Evolutionary conservation across 1,139 yeast species (phyloP).

Genomic region (Zhuliangozyma blackwelliae): DNA sequence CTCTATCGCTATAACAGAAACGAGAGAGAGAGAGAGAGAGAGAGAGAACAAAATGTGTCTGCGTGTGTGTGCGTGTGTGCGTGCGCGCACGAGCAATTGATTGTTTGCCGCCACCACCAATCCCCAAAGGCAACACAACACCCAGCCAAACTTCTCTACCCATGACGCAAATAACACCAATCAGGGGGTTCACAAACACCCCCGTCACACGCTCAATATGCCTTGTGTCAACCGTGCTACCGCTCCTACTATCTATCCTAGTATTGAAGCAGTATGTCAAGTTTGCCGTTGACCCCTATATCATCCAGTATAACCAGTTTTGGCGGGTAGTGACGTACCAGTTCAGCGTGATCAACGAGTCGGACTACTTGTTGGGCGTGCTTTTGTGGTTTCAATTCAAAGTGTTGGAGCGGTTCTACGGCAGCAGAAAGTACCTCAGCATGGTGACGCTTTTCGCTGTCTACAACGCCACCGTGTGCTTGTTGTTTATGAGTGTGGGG

Average conservation of each 20-base stretch:
- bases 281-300: conserved; percentile 53
- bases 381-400: conserved; percentile 57
- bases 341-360: conserved; percentile 56
- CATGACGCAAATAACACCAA: conserved; percentile 33
- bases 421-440: conserved; percentile 54
- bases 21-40: too few species aligned
- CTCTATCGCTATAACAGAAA: too few species aligned
- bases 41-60: background rate
- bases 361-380: conserved; percentile 54
- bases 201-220: conserved; percentile 53
- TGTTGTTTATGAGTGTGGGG: conserved; percentile 36
- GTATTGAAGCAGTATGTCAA: conserved; percentile 52
- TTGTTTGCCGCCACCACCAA: background rate
- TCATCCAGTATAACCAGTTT: conserved; percentile 57
- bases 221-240: conserved; percentile 35
- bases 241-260: conserved; percentile 53
- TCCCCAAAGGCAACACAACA: background rate
- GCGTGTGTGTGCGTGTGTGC: too few species aligned
- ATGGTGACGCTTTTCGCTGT: conserved; percentile 27
- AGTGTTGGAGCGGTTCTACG: conserved; percentile 60
- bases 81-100: too few species aligned
- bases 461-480: conserved; percentile 31
- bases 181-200: conserved; percentile 57
- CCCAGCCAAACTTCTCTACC: background rate
- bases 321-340: conserved; percentile 64